Conservation (phyloP, 2,329 filamentous ascomycete species). For the Pseudogymnoascus sp. region DNA sequence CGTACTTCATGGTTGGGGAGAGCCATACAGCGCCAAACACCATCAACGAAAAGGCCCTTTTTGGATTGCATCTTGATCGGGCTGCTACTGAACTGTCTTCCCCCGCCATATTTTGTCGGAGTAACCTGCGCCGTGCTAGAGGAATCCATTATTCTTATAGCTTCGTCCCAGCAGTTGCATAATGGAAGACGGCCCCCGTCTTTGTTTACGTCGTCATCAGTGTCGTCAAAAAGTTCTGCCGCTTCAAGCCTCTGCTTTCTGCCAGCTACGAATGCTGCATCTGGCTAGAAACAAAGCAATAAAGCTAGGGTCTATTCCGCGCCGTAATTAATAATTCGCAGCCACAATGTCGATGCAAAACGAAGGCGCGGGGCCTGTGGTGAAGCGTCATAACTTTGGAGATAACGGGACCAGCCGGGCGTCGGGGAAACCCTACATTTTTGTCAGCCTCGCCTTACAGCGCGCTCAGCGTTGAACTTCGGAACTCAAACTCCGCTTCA, state of each 20-base stretch:
- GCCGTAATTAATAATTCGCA: not conserved
- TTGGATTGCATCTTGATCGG: not conserved
- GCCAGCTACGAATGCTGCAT: not conserved
- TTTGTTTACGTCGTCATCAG: slow-evolving; percentile 2
- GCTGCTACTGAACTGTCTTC: not conserved
- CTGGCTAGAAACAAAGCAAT: not conserved
- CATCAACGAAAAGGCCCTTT: slow-evolving; percentile 28
- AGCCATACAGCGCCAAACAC: slow-evolving; percentile 34
- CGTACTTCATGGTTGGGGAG: not conserved
- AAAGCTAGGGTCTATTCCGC: not conserved
- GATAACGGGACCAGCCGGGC: not conserved
- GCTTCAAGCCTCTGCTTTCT: not conserved
- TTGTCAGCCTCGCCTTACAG: not conserved
- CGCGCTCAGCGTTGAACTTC: not conserved
- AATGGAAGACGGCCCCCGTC: not conserved
- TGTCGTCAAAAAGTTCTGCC: not conserved
- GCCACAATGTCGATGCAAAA: not conserved
- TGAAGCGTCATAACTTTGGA: not conserved
- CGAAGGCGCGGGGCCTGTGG: not conserved
- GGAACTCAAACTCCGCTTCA: not conserved
- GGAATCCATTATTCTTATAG: slow-evolving; percentile 1
- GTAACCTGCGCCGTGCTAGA: not conserved
- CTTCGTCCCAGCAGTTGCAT: not conserved
- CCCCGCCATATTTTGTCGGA: not conserved
- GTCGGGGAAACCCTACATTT: slow-evolving; percentile 3